phyloP scores from a whole-genome alignment of 2,329 filamentous ascomycete genomes.

The Aspergillus chevalieri region DNA sequence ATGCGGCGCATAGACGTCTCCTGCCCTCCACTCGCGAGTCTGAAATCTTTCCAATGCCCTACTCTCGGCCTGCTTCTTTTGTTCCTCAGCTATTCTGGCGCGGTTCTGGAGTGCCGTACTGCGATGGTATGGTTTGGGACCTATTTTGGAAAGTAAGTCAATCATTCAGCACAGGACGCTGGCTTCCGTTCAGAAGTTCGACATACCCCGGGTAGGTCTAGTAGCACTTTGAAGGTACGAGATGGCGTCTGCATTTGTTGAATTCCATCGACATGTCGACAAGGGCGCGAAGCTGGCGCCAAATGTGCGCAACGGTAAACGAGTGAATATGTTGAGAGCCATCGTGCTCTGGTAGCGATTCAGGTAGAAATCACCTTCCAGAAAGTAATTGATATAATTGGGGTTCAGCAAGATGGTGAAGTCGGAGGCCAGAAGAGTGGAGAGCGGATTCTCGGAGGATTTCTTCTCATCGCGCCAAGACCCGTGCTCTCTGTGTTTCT shows the following conservation, averaged over 20 bases:
- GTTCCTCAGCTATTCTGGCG: constrained; percentile 29
- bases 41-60: constrained; percentile 34
- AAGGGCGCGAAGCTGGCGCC: constrained; percentile 14
- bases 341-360: constrained; percentile 11
- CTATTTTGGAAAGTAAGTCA: constrained; percentile 8
- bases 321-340: constrained; percentile 25
- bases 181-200: background rate
- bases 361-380: background rate
- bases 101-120: constrained; percentile 25
- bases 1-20: constrained; percentile 86
- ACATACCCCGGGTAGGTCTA: background rate
- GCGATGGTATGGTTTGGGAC: constrained; percentile 14
- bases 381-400: background rate
- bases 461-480: constrained; percentile 29
- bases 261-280: constrained; percentile 29
- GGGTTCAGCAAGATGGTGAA: too few species aligned
- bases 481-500: constrained; percentile 8
- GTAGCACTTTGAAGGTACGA: constrained; percentile 16
- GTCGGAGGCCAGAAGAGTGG: constrained; percentile 1
- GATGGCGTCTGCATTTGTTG: constrained; percentile 24
- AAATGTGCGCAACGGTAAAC: constrained; percentile 20
- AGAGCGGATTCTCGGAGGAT: constrained; percentile 13
- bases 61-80: constrained; percentile 32
- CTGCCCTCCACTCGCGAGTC: constrained; percentile 64
- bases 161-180: background rate